A percentile compares a stretch with the other conserved stretches of the same genome.
phyloP scores from a whole-genome alignment of 768 basidiomycete species.

The Favolaschia claudopus region DNA sequence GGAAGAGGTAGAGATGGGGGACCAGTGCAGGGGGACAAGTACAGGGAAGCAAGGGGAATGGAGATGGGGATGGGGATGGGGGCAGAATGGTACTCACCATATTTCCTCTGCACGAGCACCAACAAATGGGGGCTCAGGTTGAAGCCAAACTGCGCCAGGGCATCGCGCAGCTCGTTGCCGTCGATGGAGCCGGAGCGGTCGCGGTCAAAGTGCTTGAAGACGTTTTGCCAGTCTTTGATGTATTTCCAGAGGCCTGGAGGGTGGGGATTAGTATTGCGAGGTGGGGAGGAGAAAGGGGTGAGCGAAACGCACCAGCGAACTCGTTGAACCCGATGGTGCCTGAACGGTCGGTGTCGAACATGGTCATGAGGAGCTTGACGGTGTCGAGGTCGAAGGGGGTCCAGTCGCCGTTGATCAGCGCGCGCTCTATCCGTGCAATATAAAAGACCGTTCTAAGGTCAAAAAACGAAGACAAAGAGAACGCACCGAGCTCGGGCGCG shows the following conservation, averaged over 20 bases:
- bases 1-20: conserved; percentile 42
- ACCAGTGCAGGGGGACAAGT: not conserved
- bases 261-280: conserved; percentile 13
- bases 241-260: conserved; percentile 77
- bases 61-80: not conserved
- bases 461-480: not conserved
- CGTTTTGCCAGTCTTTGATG: conserved; percentile 88
- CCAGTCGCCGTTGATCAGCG: conserved; percentile 73
- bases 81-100: conserved; percentile 55
- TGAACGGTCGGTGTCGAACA: conserved; percentile 81
- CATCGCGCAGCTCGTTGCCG: conserved; percentile 67
- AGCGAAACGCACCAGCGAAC: conserved; percentile 40
- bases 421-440: conserved; percentile 49
- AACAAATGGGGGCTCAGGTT: conserved; percentile 74
- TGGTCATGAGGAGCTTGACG: conserved; percentile 82
- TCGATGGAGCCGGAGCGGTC: conserved; percentile 87
- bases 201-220: conserved; percentile 85
- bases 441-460: not conserved
- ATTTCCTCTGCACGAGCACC: conserved; percentile 77
- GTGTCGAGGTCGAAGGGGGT: conserved; percentile 86
- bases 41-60: not conserved
- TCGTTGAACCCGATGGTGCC: conserved; percentile 86
- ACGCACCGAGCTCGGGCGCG: conserved; percentile 72
- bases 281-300: conserved; percentile 21
- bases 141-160: conserved; percentile 80